A percentile compares a stretch with the other conserved stretches of the same genome.
phyloP scores from a whole-genome alignment of 257 asterid species.

The Gynochthodes officinalis region DNA sequence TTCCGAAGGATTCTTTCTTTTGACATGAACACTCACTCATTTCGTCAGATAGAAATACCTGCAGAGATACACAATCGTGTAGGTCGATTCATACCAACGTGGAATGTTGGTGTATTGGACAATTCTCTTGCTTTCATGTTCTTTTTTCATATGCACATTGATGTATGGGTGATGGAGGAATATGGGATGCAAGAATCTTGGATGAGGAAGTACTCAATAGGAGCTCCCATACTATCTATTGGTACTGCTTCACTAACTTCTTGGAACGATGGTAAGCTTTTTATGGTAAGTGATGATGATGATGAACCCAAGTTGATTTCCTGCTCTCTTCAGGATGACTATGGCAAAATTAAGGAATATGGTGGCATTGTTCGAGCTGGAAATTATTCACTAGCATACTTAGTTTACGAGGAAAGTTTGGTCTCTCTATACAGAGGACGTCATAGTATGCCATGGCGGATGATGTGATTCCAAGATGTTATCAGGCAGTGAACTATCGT shows the following conservation, averaged over 20 bases:
- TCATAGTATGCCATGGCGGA: background rate
- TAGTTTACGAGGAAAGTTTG: background rate
- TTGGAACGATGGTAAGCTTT: slow-evolving; percentile 3
- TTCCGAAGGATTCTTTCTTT: background rate
- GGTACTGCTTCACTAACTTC: background rate
- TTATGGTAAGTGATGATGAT: background rate
- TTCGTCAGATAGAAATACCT: background rate
- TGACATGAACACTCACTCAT: background rate
- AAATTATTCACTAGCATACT: background rate
- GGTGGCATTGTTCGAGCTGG: background rate
- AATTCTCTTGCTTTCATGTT: background rate
- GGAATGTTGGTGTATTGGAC: background rate
- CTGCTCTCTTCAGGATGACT: background rate
- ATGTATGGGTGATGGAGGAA: background rate
- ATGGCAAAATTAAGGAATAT: background rate
- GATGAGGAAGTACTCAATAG: background rate
- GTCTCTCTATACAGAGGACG: background rate
- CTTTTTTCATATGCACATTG: background rate
- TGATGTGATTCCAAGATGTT: background rate
- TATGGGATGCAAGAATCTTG: background rate
- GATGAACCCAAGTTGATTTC: background rate
- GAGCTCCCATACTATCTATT: background rate
- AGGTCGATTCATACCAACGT: background rate
- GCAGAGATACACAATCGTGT: background rate
- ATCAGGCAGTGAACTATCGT: no score